A percentile compares a stretch with the other conserved stretches of the same genome.
phyloP scores from a whole-genome alignment of 257 asterid genomes.

The Fraxinus americana region DNA sequence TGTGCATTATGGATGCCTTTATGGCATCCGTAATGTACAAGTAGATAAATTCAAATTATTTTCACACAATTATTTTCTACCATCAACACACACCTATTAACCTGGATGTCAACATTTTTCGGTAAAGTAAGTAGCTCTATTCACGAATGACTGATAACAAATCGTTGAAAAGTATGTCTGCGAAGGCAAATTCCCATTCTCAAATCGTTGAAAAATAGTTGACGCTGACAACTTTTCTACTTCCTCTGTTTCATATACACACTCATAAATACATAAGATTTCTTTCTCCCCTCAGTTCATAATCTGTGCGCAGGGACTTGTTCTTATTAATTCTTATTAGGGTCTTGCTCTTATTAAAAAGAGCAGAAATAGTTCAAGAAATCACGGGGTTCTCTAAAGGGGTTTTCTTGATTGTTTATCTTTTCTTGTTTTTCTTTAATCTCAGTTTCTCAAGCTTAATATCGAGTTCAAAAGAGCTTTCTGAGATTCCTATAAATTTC shows the following conservation, averaged over 20 bases:
- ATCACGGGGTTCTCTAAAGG: conserved; percentile 34
- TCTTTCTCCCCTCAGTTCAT: neutral
- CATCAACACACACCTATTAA: no score
- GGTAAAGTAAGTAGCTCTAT: no score
- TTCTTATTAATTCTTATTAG: neutral
- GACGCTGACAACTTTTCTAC: neutral
- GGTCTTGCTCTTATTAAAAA: neutral
- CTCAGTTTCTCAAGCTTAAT: conserved; percentile 32
- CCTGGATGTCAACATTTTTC: no score
- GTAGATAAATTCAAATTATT: no score
- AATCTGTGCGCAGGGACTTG: neutral
- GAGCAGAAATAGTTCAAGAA: conserved; percentile 6
- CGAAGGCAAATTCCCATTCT: no score
- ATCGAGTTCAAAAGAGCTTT: conserved; percentile 32
- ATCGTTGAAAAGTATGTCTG: no score
- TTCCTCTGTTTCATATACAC: neutral
- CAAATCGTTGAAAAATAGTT: no score
- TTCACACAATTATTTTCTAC: no score
- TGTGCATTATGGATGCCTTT: no score
- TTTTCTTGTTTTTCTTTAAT: conserved; percentile 23
- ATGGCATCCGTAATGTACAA: no score
- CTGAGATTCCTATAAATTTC: conserved; percentile 57
- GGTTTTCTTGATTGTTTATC: conserved; percentile 30
- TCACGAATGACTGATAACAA: no score
- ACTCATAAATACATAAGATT: no score